phyloP scores from a whole-genome alignment of 2,329 filamentous ascomycete species.

The Nemania bipapillata region DNA sequence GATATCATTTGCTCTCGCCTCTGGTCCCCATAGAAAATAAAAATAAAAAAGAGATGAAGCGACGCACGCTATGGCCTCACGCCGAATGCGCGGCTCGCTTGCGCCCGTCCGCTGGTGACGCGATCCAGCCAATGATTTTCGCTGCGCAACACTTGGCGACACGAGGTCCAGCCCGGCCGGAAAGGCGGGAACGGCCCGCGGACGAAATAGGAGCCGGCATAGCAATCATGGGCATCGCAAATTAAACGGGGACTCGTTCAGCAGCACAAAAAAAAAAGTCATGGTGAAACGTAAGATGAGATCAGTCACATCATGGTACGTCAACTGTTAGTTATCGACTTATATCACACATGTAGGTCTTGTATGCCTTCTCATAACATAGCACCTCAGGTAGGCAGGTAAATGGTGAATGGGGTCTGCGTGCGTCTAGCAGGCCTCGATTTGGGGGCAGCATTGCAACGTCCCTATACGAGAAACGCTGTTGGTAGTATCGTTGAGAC shows the following conservation, averaged over 20 bases:
- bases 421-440: not conserved
- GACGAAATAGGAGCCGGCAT: not conserved
- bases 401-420: constrained; percentile 5
- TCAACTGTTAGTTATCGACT: not conserved
- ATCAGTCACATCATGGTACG: constrained; percentile 3
- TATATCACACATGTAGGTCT: not conserved
- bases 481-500: constrained; percentile 6
- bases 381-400: not conserved
- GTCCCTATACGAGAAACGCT: not conserved
- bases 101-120: not conserved
- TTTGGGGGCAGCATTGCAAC: constrained; percentile 14
- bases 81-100: not conserved
- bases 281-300: constrained; percentile 4
- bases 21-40: not conserved
- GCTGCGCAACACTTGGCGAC: not conserved
- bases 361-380: not conserved
- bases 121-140: not conserved
- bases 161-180: constrained; percentile 1
- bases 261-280: not conserved
- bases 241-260: constrained; percentile 2
- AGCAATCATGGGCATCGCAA: not conserved
- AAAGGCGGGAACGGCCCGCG: constrained; percentile 3
- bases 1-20: not conserved
- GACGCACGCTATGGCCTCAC: not conserved
- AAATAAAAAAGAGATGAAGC: not conserved